phyloP scores from a whole-genome alignment of 2,329 filamentous ascomycete genomes.

The Alternaria postmessia region DNA sequence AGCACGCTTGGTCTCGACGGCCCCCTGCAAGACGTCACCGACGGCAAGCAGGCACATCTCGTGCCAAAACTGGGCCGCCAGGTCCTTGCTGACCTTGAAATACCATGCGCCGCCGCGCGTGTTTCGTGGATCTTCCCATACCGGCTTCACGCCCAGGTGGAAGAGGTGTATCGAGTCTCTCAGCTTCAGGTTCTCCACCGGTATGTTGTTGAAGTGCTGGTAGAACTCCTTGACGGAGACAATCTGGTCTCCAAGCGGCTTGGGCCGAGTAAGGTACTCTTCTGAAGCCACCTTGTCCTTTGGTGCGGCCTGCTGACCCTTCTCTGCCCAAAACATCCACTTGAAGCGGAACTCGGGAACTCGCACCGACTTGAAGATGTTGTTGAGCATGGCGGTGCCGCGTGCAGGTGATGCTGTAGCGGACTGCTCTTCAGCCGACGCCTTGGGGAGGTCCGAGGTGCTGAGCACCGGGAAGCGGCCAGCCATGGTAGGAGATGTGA shows the following conservation, averaged over 20 bases:
- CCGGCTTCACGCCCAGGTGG: constrained; percentile 81
- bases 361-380: constrained; percentile 56
- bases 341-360: constrained; percentile 60
- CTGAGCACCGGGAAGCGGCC: constrained; percentile 45
- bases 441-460: constrained; percentile 62
- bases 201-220: constrained; percentile 72
- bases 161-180: constrained; percentile 77
- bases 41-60: constrained; percentile 83
- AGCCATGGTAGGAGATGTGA: constrained; percentile 32
- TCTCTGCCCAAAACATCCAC: constrained; percentile 63
- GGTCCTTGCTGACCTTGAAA: constrained; percentile 83
- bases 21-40: constrained; percentile 79
- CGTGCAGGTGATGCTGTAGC: constrained; percentile 75
- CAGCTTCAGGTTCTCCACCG: constrained; percentile 75
- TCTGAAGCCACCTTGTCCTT: constrained; percentile 32
- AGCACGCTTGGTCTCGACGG: constrained; percentile 66
- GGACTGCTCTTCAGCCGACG: constrained; percentile 66
- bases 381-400: constrained; percentile 74
- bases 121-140: constrained; percentile 89
- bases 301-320: constrained; percentile 40
- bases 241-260: constrained; percentile 54
- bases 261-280: constrained; percentile 57
- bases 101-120: constrained; percentile 88
- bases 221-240: constrained; percentile 60
- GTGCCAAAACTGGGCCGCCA: constrained; percentile 78